These are phyloP conservation scores for Alternaria dauci DNA, from an alignment of 2,329 filamentous ascomycete genomes.

Conservation along the genomic window DNA sequence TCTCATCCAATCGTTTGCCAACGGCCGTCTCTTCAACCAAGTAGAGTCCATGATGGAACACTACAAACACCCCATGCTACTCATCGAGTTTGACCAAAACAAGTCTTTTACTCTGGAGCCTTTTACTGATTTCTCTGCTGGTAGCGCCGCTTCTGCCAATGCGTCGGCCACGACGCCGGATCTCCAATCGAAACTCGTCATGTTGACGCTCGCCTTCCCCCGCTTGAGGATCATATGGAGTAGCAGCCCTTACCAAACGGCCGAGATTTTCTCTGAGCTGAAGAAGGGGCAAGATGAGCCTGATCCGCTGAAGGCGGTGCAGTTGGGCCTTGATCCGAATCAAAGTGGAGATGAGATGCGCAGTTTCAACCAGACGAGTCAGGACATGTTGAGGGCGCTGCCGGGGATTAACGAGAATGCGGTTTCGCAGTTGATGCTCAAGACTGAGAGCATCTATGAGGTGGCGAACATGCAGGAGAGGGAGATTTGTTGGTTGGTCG, in stretches of 20 bases:
- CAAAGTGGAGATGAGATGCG: constrained; percentile 65
- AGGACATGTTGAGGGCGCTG: constrained; percentile 87
- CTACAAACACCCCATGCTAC: constrained; percentile 87
- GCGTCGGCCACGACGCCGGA: constrained; percentile 73
- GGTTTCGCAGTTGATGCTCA: constrained; percentile 73
- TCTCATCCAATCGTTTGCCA: constrained; percentile 88
- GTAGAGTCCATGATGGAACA: constrained; percentile 93
- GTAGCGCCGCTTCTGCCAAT: constrained; percentile 8
- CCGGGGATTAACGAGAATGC: constrained; percentile 82
- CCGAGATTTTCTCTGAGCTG: constrained; percentile 93
- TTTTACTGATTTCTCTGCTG: constrained; percentile 55
- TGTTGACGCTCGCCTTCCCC: constrained; percentile 91
- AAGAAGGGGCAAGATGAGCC: constrained; percentile 91
- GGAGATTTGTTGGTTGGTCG: constrained; percentile 77
- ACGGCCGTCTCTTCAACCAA: constrained; percentile 90
- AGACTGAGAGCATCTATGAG: constrained; percentile 78
- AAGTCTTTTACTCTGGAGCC: constrained; percentile 90
- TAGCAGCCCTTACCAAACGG: constrained; percentile 93
- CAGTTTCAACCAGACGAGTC: constrained; percentile 82
- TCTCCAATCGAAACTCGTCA: constrained; percentile 88
- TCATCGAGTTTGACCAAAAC: constrained; percentile 98
- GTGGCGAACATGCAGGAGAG: constrained; percentile 84
- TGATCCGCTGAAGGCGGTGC: constrained; percentile 86
- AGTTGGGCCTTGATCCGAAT: constrained; percentile 75
- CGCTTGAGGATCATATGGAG: constrained; percentile 87